Evolutionary conservation across 2,329 filamentous ascomycete genomes (phyloP).

Genomic region (Pseudogymnoascus sp.): DNA sequence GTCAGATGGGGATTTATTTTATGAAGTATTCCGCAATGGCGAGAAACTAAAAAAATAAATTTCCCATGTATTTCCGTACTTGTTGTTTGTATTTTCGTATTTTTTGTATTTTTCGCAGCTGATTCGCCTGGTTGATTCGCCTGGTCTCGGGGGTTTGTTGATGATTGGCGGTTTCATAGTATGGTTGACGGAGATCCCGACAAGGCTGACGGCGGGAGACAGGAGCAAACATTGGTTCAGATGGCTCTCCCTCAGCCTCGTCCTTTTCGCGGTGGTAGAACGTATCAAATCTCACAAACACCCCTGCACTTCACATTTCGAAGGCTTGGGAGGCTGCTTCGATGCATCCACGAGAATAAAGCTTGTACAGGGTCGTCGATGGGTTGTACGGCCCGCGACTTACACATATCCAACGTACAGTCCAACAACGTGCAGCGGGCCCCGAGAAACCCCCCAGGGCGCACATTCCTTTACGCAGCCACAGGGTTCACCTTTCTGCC

Average conservation of each 20-base stretch:
- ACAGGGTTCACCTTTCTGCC: not conserved
- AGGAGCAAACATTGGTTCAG: not conserved
- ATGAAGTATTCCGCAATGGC: not conserved
- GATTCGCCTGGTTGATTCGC: not conserved
- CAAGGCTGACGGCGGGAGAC: not conserved
- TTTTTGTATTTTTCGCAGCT: not conserved
- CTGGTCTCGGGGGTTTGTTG: not conserved
- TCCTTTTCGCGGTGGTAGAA: not conserved
- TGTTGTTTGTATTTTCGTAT: too few species aligned
- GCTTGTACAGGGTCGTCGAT: too few species aligned
- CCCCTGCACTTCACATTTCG: not conserved
- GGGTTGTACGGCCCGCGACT: too few species aligned
- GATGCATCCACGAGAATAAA: too few species aligned
- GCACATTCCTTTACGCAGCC: not conserved
- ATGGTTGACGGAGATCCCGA: not conserved
- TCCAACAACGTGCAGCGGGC: too few species aligned
- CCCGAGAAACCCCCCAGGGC: too few species aligned
- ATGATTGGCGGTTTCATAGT: not conserved
- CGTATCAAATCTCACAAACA: not conserved
- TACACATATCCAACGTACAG: too few species aligned
- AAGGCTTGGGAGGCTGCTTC: too few species aligned
- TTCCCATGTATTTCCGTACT: conserved; percentile 6
- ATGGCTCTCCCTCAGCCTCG: not conserved
- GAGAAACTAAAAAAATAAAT: not conserved
- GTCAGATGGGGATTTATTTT: not conserved